These are phyloP conservation scores for Kazachstania sp. DNA, from an alignment of 1,139 yeast genomes.

Conservation along the genomic window DNA sequence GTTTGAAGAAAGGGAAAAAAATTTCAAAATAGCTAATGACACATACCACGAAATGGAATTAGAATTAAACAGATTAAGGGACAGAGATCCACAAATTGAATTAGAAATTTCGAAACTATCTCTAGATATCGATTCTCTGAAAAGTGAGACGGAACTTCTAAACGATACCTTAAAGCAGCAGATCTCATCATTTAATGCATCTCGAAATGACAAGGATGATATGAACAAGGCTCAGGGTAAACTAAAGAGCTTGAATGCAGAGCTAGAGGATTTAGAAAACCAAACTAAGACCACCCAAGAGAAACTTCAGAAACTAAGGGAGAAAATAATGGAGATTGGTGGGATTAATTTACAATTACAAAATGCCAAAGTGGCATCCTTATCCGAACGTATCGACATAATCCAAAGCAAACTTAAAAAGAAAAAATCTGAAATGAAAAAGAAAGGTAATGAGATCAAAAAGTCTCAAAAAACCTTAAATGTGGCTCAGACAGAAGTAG, in stretches of 20 bases:
- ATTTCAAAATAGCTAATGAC: constrained; percentile 43
- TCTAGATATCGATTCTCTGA: constrained; percentile 59
- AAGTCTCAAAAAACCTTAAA: constrained; percentile 27
- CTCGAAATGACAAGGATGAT: constrained; percentile 31
- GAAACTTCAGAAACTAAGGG: constrained; percentile 55
- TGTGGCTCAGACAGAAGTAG: constrained; percentile 25
- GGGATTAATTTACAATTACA: constrained; percentile 80
- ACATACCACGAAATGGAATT: constrained; percentile 53
- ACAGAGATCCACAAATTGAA: constrained; percentile 65
- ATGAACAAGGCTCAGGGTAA: constrained; percentile 35
- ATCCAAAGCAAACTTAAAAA: constrained; percentile 51
- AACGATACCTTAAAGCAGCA: constrained; percentile 29
- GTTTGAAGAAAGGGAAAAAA: constrained; percentile 46
- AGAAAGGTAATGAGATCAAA: constrained; percentile 57
- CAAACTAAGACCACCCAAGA: constrained; percentile 53
- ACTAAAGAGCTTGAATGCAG: constrained; percentile 11
- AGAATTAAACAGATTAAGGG: constrained; percentile 50
- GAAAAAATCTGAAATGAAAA: constrained; percentile 53
- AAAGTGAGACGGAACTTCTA: constrained; percentile 26
- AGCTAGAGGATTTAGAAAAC: constrained; percentile 37
- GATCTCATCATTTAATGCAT: constrained; percentile 10
- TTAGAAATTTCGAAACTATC: constrained; percentile 48
- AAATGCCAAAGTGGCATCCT: constrained; percentile 72
- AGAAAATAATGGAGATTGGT: constrained; percentile 81
- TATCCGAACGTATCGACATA: constrained; percentile 59